These are phyloP conservation scores for Scheffersomyces lignicola DNA, from an alignment of 1,139 yeast species.

Conservation along the genomic window DNA sequence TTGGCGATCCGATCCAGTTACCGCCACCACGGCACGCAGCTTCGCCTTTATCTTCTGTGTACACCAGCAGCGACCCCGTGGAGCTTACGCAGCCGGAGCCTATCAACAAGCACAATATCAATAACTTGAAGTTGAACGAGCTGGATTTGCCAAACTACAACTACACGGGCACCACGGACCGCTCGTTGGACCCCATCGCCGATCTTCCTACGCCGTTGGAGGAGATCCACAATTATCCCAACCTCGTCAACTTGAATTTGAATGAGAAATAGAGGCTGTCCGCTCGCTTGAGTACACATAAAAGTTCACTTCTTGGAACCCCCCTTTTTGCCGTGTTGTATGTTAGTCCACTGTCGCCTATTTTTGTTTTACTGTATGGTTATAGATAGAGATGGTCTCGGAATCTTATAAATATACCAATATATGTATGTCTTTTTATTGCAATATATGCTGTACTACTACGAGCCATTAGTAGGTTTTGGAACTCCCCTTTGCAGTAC, in stretches of 20 bases:
- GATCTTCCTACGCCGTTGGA: constrained; percentile 26
- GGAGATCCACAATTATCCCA: constrained; percentile 18
- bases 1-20: constrained; percentile 3
- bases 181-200: constrained; percentile 19
- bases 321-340: too few relatives aligned
- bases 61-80: neutral
- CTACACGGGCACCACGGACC: constrained; percentile 4
- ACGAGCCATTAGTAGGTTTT: too few relatives aligned
- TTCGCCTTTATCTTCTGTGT: constrained; percentile 3
- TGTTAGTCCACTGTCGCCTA: too few relatives aligned
- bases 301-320: too few relatives aligned
- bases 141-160: neutral
- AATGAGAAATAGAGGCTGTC: too few relatives aligned
- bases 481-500: too few relatives aligned
- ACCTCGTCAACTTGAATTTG: constrained; percentile 10
- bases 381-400: too few relatives aligned
- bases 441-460: too few relatives aligned
- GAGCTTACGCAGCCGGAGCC: neutral
- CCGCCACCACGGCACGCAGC: constrained; percentile 1
- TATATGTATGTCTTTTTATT: too few relatives aligned
- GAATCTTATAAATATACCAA: too few relatives aligned
- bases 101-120: neutral
- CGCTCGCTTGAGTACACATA: neutral
- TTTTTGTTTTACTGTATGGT: too few relatives aligned
- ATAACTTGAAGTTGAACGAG: constrained; percentile 1